Percentiles rank a stretch among this genome's conserved stretches.
Evolutionary conservation across 139 green algal species (phyloP).

Genomic region (Micromonas commoda): DNA sequence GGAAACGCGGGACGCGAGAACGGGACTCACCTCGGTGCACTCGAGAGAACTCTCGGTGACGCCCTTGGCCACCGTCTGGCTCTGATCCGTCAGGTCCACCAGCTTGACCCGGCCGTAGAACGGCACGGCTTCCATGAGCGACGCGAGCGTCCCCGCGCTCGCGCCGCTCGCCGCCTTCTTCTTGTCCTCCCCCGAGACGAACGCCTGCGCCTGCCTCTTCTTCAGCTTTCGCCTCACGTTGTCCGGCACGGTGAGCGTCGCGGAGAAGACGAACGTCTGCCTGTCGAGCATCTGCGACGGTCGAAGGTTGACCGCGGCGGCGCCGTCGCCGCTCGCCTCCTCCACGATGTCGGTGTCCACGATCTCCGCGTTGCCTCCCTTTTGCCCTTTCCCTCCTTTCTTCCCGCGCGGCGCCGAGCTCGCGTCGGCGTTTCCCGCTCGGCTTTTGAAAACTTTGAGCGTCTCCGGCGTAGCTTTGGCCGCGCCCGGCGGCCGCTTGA

Average conservation of each 20-base stretch:
- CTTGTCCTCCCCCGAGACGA: constrained; percentile 3
- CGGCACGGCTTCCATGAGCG: constrained; percentile 68
- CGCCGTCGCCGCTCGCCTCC: background rate
- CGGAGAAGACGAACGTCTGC: constrained; percentile 94
- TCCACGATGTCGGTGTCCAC: constrained; percentile 21
- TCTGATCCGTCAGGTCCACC: constrained; percentile 34
- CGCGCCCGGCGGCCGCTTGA: background rate
- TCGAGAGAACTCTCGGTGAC: constrained; percentile 1
- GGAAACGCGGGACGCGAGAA: no score
- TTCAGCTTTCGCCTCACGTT: constrained; percentile 36
- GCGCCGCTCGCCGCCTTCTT: background rate
- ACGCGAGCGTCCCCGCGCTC: background rate
- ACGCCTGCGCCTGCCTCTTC: background rate
- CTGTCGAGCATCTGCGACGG: constrained; percentile 21
- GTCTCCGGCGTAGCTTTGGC: constrained; percentile 30
- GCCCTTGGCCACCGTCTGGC: background rate
- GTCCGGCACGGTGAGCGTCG: constrained; percentile 85
- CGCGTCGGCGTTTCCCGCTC: background rate
- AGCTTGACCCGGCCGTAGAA: constrained; percentile 43
- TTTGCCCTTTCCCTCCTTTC: background rate
- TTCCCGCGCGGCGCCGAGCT: constrained; percentile 26
- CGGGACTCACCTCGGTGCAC: constrained; percentile 21
- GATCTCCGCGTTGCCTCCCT: constrained; percentile 16
- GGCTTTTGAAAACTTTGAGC: constrained; percentile 4
- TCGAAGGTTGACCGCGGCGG: background rate